These are phyloP conservation scores for Fusarium vanettenii DNA, from an alignment of 2,329 filamentous ascomycete genomes.

Conservation along the genomic window DNA sequence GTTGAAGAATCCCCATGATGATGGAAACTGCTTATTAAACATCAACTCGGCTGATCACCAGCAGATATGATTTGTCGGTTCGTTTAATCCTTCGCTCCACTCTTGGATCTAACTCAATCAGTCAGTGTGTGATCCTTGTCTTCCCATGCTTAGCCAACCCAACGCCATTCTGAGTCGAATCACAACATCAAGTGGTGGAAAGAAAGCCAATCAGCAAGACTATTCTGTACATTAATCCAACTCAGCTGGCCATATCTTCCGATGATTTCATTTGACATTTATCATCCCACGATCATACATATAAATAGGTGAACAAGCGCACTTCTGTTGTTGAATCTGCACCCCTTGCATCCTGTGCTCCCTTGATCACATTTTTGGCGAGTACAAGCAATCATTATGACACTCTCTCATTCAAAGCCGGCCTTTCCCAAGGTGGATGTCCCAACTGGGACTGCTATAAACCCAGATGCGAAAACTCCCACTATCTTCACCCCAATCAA, in stretches of 20 bases:
- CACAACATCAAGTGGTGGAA: not conserved
- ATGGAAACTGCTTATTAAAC: not conserved
- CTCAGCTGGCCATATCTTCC: not conserved
- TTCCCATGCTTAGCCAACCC: not conserved
- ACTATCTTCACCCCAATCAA: conserved; percentile 66
- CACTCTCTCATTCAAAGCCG: not conserved
- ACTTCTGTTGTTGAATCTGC: not conserved
- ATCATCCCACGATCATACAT: not conserved
- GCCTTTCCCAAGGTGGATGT: too few relatives aligned
- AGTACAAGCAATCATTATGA: not conserved
- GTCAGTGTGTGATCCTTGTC: not conserved
- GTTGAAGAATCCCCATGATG: not conserved
- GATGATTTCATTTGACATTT: not conserved
- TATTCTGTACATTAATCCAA: not conserved
- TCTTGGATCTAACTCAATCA: not conserved
- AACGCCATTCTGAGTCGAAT: not conserved
- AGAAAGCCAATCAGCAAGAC: not conserved
- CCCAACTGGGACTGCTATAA: not conserved
- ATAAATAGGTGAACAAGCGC: not conserved
- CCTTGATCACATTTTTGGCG: not conserved
- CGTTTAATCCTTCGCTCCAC: not conserved
- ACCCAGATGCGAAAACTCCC: conserved; percentile 44
- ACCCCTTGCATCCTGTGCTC: not conserved
- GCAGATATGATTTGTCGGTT: not conserved
- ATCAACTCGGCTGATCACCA: not conserved